Evolutionary conservation across 148 eudicot species (phyloP), one percentile per base, ranked within the genome.

Genomic region (Silene conica): DNA sequence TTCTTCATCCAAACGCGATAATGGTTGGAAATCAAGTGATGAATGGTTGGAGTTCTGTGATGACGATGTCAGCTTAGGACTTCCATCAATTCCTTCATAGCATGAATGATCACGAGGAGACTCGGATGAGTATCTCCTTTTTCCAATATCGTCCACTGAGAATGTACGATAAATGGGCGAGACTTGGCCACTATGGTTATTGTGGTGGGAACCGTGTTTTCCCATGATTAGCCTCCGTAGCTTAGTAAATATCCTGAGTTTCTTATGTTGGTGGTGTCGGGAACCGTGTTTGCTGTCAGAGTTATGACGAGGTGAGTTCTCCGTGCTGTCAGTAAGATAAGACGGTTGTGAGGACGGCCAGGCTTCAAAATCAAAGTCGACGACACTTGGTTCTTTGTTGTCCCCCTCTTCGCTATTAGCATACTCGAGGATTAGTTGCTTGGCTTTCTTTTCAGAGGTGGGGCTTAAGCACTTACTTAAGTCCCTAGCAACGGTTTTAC

Each of bases 401-500:
- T 67, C 76, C 5, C 50, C 66, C 34, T 89, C 93, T 80, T 90
- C 88, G 38, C 79, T 83, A 58, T 80, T 78, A 23, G 98, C 97
- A 52, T 94, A 89, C 76, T 89, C 89, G 3, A 88, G 85, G 8
- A 89, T 91, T 25, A 94, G 85, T 54, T 85, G 83, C 74, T 94
- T 91, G 67, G 96, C 96, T 83, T 87, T 88, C 63, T 80, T 79
- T 74, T 89, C 96, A 0, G 98, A 95, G 18, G 62, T 84, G 13
- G 97, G 93, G 82, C 93, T 92, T 68, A 89, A 74, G 23, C 87
- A 79, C 77, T 82, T 91, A 80, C 90, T 91, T 25, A 94, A 89
- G 84, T 94, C 96, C 68, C 93, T 78, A 1, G 93, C 97, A 41
- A 75, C 80, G 65, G 76, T 88, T 80, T 87, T 87, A 19, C 91